Evolutionary conservation across 495 filamentous ascomycete species (phyloP).

Genomic region (Cryomyces antarcticus): DNA sequence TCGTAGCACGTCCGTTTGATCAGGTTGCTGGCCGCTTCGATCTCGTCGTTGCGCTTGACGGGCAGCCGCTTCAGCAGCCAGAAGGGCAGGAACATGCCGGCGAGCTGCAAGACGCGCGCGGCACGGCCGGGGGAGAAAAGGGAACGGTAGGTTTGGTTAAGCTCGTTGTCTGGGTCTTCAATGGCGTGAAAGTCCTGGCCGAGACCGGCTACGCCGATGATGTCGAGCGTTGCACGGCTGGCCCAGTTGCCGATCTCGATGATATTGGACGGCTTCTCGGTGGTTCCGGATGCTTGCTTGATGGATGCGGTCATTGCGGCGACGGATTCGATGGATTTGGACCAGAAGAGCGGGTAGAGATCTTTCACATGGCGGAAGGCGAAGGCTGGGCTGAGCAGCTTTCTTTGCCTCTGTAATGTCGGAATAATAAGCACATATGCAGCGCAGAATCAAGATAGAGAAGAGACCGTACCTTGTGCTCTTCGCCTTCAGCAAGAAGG

Average conservation of each 20-base stretch:
- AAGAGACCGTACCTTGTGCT: conserved; percentile 35
- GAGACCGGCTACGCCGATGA: conserved; percentile 67
- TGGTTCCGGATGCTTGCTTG: background rate
- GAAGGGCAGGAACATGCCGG: conserved; percentile 26
- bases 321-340: conserved; percentile 30
- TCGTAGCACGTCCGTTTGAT: conserved; percentile 44
- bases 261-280: conserved; percentile 6
- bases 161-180: conserved; percentile 36
- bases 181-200: conserved; percentile 63
- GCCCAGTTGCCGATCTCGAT: conserved; percentile 45
- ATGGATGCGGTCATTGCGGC: conserved; percentile 22
- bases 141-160: conserved; percentile 44
- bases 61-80: conserved; percentile 36
- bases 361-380: conserved; percentile 70
- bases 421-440: no score
- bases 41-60: conserved; percentile 41
- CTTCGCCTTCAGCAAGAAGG: conserved; percentile 67
- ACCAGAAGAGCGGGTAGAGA: conserved; percentile 70
- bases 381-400: conserved; percentile 68
- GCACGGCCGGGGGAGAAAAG: conserved; percentile 29
- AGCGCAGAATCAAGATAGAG: background rate
- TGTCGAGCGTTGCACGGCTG: conserved; percentile 57
- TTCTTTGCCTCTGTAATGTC: conserved; percentile 34
- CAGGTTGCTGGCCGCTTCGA: conserved; percentile 28
- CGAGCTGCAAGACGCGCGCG: conserved; percentile 24